Evolutionary conservation across 345 rosid species (phyloP).

Genomic region (Barbarea vulgaris): DNA sequence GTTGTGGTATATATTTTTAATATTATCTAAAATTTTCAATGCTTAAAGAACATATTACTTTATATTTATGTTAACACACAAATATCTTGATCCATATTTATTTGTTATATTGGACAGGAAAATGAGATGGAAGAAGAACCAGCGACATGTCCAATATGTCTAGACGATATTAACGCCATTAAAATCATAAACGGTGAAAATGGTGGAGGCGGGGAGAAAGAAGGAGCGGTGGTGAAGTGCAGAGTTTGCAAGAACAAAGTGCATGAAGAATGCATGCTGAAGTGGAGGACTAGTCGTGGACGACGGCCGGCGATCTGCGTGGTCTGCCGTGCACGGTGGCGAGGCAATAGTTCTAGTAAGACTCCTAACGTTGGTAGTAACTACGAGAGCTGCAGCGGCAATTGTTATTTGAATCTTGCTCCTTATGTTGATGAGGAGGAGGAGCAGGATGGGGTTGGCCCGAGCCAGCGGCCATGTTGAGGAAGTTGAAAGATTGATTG

Average conservation of each 20-base stretch:
- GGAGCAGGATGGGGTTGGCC: conserved; percentile 31
- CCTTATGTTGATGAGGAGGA: conserved; percentile 55
- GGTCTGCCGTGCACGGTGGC: conserved; percentile 86
- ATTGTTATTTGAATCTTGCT: conserved; percentile 68
- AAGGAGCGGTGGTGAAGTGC: conserved; percentile 54
- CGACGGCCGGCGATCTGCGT: conserved; percentile 68
- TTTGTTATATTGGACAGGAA: background rate
- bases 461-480: conserved; percentile 37
- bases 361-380: conserved; percentile 23
- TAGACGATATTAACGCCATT: conserved; percentile 53
- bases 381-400: conserved; percentile 23
- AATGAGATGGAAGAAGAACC: conserved; percentile 44
- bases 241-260: conserved; percentile 66
- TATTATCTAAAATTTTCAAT: background rate
- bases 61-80: background rate
- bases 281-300: conserved; percentile 81
- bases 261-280: conserved; percentile 75
- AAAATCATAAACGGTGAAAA: background rate
- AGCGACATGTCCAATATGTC: conserved; percentile 65
- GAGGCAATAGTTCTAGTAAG: conserved; percentile 28
- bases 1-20: background rate
- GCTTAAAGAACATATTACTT: background rate
- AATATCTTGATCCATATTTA: background rate
- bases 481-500: background rate
- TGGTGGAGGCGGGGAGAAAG: conserved; percentile 22